Base-by-base conservation (phyloP, 345 rosid species). In the Populus euphratica region DNA sequence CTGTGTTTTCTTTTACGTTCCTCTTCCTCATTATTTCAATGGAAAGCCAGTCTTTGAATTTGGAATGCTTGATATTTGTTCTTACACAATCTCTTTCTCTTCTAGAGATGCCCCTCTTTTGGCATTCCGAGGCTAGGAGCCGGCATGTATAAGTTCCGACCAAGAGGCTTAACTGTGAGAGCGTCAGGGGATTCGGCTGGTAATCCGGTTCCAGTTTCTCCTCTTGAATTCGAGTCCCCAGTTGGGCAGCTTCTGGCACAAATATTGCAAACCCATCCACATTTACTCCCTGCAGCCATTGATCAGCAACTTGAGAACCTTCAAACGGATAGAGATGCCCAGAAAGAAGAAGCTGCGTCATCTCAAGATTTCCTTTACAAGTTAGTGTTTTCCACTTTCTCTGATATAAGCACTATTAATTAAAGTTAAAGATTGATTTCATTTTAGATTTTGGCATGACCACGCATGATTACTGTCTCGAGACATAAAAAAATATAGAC, bases 271-370 rank as follows among this genome's bases (percentile, higher is more conserved):
- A 92, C 91, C 71, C 99, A 92, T 90, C 94, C 97, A 20, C 96
- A 95, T 88, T 80, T 95, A n/a, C 84, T 93, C 64, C 93, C 90
- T 14, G 83, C 90, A 2, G 92, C 98, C 1, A 84, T 92, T 79
- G 99, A 93, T 82, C 92, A 93, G 79, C 99, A 95, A 83, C 94
- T 95, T 72, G 92, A 89, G 83, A 92, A 90, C 76, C 87, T 95
- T 81, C 91, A 87, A 43, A 78, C 80, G 25, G 96, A 90, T 50
- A 85, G 87, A 76, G 91, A 91, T 64, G 70, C 84, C 27, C 85
- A 75, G 72, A 85, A 73, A 80, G 74, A 87, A 27, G 89, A 83
- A 23, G 73, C 81, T 54, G 73, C 85, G 59, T 73, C 89, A 7
- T 43, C 85, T 69, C 86, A 84, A 68, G 92, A 95, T 81, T 78